Base-by-base conservation (phyloP, 495 filamentous ascomycete genomes). In the Rusavskia elegans region DNA sequence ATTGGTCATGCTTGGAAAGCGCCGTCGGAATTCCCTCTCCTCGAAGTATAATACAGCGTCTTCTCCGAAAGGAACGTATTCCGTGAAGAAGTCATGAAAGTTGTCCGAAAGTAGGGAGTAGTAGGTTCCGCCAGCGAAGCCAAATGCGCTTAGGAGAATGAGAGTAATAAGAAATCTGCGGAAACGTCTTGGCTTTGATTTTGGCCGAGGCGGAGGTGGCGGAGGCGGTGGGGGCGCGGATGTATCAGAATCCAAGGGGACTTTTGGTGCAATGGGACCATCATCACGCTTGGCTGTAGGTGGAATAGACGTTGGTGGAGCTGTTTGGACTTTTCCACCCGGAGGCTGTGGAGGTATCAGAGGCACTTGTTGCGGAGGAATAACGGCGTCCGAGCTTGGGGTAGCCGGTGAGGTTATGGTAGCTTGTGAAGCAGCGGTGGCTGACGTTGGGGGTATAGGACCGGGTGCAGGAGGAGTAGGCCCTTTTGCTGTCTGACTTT, bases 51-150 rank as follows among this genome's bases (percentile, higher is more conserved):
- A 78, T 25, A 98, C 92, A 16, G 82, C 82, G 58, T 95, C 85
- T 68, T 98, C 92, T 50, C 90, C 93, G 54, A 87, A 95, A 2
- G 92, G 92, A 7, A 98, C 68, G 66, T 92, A 98, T 68, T 95
- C 89, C 42, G 93, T 97, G 71, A 98, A 98, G 71, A 97, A 95
- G 63, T 98, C 92, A 64, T 98, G 93, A 75, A 96, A 96, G 66
- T 90, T 95, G 70, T 98, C 92, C 56, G 82, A 92, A 66, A 89
- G 80, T 54, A 94, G 76, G 21, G 92, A 92, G 62, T 93, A 86
- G 70, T 85, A 94, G 46, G 95, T 79, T 45, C 89, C 87, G 53
- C 87, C 88, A 52, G 79, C 89, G 55, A 95, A 98, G 30, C 81
- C 80, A 16, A 93, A 61, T 7, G 75, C 81, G 38, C 82, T 76